Percentiles rank a stretch among this genome's conserved stretches.
Conservation (phyloP, 345 rosid genomes). For the Eucalyptus urophylla region DNA sequence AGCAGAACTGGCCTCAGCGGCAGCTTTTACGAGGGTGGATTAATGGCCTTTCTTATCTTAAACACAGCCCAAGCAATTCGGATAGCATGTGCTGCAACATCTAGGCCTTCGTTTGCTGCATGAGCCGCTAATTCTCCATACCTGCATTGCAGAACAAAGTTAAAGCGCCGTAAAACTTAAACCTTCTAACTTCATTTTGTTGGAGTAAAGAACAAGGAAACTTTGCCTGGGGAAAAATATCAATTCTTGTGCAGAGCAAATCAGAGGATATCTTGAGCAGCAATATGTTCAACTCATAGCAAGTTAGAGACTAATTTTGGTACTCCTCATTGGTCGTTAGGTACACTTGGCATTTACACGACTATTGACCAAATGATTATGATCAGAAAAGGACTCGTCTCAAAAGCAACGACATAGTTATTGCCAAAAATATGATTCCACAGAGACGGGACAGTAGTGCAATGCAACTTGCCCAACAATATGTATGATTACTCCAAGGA, state of each 20-base stretch:
- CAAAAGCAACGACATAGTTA: not conserved
- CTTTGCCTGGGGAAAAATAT: not conserved
- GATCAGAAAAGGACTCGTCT: not conserved
- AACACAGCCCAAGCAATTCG: slow-evolving; percentile 90
- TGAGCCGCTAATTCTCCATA: slow-evolving; percentile 69
- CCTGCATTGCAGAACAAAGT: slow-evolving; percentile 11
- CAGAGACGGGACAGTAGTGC: not conserved
- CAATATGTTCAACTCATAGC: not conserved
- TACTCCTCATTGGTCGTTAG: not conserved
- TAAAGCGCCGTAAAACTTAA: not conserved
- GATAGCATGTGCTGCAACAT: slow-evolving; percentile 78
- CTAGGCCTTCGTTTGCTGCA: slow-evolving; percentile 61
- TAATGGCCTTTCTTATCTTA: slow-evolving; percentile 76
- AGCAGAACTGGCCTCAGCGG: slow-evolving; percentile 22
- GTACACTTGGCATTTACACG: not conserved
- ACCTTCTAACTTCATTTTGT: not conserved
- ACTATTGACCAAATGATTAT: not conserved
- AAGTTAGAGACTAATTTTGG: not conserved
- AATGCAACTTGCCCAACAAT: not conserved
- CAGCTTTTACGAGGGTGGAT: slow-evolving; percentile 65
- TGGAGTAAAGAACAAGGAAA: not conserved
- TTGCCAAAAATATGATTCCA: not conserved
- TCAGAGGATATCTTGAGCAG: not conserved
- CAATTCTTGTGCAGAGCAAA: not conserved
- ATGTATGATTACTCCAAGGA: not conserved